phyloP scores from a whole-genome alignment of 2,329 filamentous ascomycete species.

The Sporothrix sp. region DNA sequence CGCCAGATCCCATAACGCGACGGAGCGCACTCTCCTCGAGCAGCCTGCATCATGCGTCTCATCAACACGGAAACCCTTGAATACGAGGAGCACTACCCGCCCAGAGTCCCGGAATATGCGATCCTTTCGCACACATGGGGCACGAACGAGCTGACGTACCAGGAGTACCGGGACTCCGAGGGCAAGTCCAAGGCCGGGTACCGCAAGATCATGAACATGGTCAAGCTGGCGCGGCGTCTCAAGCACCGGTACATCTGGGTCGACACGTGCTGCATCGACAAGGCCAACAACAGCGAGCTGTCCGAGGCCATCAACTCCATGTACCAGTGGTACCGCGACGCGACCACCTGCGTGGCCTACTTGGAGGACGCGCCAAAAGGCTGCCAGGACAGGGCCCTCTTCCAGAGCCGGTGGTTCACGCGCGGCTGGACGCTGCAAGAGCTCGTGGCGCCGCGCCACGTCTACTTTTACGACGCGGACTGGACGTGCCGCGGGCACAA shows the following conservation, averaged over 20 bases:
- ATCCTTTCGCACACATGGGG: conserved; percentile 20
- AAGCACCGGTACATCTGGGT: conserved; percentile 16
- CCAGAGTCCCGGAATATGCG: conserved; percentile 12
- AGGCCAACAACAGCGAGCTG: conserved; percentile 15
- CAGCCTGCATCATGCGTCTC: conserved; percentile 15
- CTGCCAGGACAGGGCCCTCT: neutral
- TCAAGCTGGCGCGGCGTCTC: neutral
- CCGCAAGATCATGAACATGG: conserved; percentile 7
- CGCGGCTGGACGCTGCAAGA: conserved; percentile 56
- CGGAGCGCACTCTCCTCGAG: too few species aligned
- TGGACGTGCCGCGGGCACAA: conserved; percentile 24
- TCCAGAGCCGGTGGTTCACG: conserved; percentile 24
- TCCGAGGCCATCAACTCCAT: conserved; percentile 19
- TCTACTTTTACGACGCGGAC: conserved; percentile 24
- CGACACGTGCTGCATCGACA: conserved; percentile 21
- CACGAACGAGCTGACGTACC: conserved; percentile 4
- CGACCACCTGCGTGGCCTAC: conserved; percentile 12
- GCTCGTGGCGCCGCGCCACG: conserved; percentile 40
- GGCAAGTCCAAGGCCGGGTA: neutral
- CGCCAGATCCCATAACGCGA: too few species aligned
- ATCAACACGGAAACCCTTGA: conserved; percentile 16
- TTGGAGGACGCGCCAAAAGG: conserved; percentile 1
- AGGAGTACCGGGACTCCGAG: conserved; percentile 5
- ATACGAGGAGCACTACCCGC: conserved; percentile 15
- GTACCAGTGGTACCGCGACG: conserved; percentile 16